Base-by-base conservation (phyloP, 495 filamentous ascomycete genomes). In the Tetracladium marchalianum region DNA sequence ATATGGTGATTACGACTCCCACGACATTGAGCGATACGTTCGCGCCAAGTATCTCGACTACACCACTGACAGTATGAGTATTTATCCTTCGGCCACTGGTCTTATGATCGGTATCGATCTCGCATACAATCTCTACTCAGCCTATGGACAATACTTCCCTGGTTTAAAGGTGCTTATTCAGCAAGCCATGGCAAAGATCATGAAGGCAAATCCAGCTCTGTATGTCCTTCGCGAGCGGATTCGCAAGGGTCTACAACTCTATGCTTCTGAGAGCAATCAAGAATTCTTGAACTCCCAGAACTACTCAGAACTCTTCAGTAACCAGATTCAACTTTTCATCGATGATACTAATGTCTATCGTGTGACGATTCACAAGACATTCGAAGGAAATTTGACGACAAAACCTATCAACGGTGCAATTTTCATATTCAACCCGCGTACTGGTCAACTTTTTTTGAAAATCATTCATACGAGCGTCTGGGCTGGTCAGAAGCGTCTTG, bases 351-450 rank as follows among this genome's bases (percentile, higher is more conserved):
- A 99, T 55, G 94, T 97, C 44, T 99, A 99, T 59, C 92, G 93
- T 66, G 93, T 99, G 52, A 97, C 93, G 1, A 97, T 99, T 39
- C 93, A 99, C 75, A 99, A 99, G 77, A 99, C 93, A 0, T 99
- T 99, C 53, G 93, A 99, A 63, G 93, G 93, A 52, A 99, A 99
- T 58, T 70, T 99, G 73, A 99, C 93, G 1, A 99, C 93, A 0
- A 99, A 99, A 67, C 93, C 93, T 16, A 99, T 99, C 70, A 99
- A 99, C 66, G 93, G 93, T 59, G 93, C 93, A 31, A 99, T 99
- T 59, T 97, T 99, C 71, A 97, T 99, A 66, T 95, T 99, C 80
- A 99, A 97, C 60, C 93, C 93, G 13, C 81, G 93, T 39, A 97
- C 93, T 51, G 93, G 93, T 31, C 93, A 99, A 58, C 68, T 99